phyloP scores from a whole-genome alignment of 2,329 filamentous ascomycete genomes.

The Ophiostoma pallidulum region DNA sequence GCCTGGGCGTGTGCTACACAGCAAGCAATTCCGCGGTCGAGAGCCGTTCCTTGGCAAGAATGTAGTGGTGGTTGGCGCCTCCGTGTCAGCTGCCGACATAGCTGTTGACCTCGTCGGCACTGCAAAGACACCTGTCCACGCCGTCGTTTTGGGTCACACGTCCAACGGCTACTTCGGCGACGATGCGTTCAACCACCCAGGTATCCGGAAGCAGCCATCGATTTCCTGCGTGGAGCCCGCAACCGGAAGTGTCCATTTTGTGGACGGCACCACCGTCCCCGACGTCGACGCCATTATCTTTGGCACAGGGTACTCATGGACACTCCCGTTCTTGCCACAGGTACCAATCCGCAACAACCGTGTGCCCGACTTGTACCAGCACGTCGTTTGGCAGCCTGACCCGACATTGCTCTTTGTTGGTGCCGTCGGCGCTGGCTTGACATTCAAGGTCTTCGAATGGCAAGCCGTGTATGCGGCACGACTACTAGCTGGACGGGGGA shows the following conservation, averaged over 20 bases:
- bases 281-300: conserved; percentile 56
- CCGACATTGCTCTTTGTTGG: conserved; percentile 49
- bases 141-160: conserved; percentile 20
- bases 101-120: conserved; percentile 35
- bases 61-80: conserved; percentile 54
- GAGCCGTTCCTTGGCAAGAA: conserved; percentile 42
- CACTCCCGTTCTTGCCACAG: conserved; percentile 48
- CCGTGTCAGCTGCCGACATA: conserved; percentile 48
- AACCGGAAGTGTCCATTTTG: conserved; percentile 43
- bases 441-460: conserved; percentile 59
- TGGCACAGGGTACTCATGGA: conserved; percentile 58
- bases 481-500: conserved; percentile 40
- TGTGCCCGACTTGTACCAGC: conserved; percentile 46
- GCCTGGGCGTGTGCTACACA: conserved; percentile 43
- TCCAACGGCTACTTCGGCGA: conserved; percentile 23
- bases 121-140: conserved; percentile 19
- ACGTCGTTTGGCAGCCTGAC: conserved; percentile 46
- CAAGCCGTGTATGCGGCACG: conserved; percentile 7
- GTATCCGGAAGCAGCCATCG: conserved; percentile 15
- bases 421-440: conserved; percentile 48
- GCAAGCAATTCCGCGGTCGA: conserved; percentile 42
- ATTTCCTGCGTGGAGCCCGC: conserved; percentile 23
- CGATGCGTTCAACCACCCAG: conserved; percentile 32
- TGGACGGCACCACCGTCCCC: conserved; percentile 41
- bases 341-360: conserved; percentile 44